These are phyloP conservation scores for Coemansia reversa DNA, from an alignment of 192 early-diverging fungal species.

Conservation along the genomic window DNA sequence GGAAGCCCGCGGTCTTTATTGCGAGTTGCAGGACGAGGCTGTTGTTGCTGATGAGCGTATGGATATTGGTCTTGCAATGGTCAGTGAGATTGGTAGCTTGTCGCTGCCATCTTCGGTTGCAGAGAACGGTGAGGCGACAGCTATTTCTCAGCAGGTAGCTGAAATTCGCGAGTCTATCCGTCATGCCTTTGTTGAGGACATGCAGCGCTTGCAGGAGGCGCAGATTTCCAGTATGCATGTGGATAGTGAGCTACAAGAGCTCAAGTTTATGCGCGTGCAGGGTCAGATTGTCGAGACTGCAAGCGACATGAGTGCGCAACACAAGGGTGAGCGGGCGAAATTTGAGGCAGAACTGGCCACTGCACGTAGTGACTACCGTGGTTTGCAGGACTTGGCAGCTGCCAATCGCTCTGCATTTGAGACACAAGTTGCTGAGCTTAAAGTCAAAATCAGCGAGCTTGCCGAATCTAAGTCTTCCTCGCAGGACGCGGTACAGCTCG, in stretches of 20 bases:
- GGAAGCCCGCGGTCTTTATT: conserved; percentile 35
- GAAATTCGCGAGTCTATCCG: conserved; percentile 17
- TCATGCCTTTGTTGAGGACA: conserved; percentile 20
- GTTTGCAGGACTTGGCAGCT: conserved; percentile 25
- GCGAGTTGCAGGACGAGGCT: conserved; percentile 39
- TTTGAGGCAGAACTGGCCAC: conserved; percentile 16
- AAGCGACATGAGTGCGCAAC: conserved; percentile 32
- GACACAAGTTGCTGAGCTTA: conserved; percentile 22
- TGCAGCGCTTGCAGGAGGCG: conserved; percentile 25
- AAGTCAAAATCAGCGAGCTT: conserved; percentile 15
- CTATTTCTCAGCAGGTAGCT: conserved; percentile 4
- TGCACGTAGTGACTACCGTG: conserved; percentile 24
- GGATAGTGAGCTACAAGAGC: conserved; percentile 26
- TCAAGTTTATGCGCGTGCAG: conserved; percentile 32
- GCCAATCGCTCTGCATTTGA: conserved; percentile 19
- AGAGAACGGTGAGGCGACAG: background rate
- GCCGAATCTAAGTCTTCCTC: background rate
- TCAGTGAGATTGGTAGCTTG: conserved; percentile 20
- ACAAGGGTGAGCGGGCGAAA: conserved; percentile 25
- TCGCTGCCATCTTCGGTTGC: conserved; percentile 3
- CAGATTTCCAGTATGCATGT: conserved; percentile 3
- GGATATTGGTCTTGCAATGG: conserved; percentile 24
- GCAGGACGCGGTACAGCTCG: conserved; percentile 6
- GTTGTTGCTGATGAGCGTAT: conserved; percentile 16
- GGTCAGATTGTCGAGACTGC: conserved; percentile 46